phyloP scores from a whole-genome alignment of 169 alveolate species.

The Toxoplasma gondii region DNA sequence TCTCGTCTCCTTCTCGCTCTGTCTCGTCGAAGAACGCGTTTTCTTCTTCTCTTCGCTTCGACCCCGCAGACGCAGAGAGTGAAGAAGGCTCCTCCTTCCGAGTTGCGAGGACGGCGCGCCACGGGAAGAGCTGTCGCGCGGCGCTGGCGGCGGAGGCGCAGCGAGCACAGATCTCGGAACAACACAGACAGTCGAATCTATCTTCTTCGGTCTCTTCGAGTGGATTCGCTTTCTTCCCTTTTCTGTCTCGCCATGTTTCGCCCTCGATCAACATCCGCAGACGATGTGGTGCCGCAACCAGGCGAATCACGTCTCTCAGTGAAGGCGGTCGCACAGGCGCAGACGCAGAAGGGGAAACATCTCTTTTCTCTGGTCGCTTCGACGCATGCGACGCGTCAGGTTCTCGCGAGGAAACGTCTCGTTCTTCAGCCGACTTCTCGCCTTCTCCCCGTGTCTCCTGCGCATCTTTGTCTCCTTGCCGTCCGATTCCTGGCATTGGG shows the following conservation, averaged over 20 bases:
- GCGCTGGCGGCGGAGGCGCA: not conserved
- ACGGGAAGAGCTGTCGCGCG: not conserved
- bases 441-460: not conserved
- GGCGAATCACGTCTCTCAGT: slow-evolving; percentile 15
- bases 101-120: not conserved
- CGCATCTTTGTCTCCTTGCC: not conserved
- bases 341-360: not conserved
- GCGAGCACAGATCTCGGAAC: not conserved
- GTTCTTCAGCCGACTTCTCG: not conserved
- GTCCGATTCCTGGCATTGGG: not conserved
- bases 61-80: not conserved
- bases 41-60: not conserved
- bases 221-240: not conserved
- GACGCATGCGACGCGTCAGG: not conserved
- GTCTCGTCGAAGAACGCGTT: not conserved
- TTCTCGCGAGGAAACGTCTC: not conserved
- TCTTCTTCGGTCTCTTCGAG: not conserved
- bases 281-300: slow-evolving; percentile 24
- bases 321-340: not conserved
- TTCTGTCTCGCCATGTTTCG: not conserved
- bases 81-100: not conserved
- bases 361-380: not conserved
- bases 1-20: not conserved
- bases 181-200: not conserved
- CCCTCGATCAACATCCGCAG: not conserved